A percentile compares a stretch with the other conserved stretches of the same genome.
Conservation (phyloP, 805 yeast species). For the Cyberlindnera saturnus region DNA sequence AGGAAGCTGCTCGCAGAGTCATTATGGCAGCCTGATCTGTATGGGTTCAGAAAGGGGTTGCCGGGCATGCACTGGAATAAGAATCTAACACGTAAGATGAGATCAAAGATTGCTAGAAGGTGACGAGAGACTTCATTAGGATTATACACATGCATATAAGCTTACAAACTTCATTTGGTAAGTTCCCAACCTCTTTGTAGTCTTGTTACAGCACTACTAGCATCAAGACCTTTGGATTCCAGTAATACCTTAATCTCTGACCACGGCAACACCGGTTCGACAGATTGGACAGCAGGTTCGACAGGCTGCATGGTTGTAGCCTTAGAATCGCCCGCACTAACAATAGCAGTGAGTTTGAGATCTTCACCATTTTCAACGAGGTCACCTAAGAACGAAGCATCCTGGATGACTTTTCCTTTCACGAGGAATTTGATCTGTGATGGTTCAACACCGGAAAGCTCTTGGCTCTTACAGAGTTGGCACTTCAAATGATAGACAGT, state of each 20-base stretch:
- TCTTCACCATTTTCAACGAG: slow-evolving; percentile 24
- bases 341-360: slow-evolving; percentile 40
- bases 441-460: slow-evolving; percentile 27
- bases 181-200: slow-evolving; percentile 36
- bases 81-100: slow-evolving; percentile 49
- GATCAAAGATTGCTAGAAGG: slow-evolving; percentile 29
- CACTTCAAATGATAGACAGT: slow-evolving; percentile 30
- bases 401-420: slow-evolving; percentile 59
- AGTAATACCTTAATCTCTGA: slow-evolving; percentile 32
- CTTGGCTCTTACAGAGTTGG: slow-evolving; percentile 21
- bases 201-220: slow-evolving; percentile 25
- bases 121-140: background rate
- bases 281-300: background rate
- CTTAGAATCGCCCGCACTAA: background rate
- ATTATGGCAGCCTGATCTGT: slow-evolving; percentile 32
- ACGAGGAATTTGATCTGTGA: slow-evolving; percentile 43
- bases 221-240: slow-evolving; percentile 28
- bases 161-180: slow-evolving; percentile 17
- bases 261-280: slow-evolving; percentile 35
- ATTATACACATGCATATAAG: background rate
- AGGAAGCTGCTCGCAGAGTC: slow-evolving; percentile 24
- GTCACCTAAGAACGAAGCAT: slow-evolving; percentile 34
- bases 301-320: background rate
- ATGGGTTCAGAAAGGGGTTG: slow-evolving; percentile 34
- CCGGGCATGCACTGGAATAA: slow-evolving; percentile 61